These are phyloP conservation scores for Fermentozyma sake DNA, from an alignment of 1,139 yeast species.

Conservation along the genomic window DNA sequence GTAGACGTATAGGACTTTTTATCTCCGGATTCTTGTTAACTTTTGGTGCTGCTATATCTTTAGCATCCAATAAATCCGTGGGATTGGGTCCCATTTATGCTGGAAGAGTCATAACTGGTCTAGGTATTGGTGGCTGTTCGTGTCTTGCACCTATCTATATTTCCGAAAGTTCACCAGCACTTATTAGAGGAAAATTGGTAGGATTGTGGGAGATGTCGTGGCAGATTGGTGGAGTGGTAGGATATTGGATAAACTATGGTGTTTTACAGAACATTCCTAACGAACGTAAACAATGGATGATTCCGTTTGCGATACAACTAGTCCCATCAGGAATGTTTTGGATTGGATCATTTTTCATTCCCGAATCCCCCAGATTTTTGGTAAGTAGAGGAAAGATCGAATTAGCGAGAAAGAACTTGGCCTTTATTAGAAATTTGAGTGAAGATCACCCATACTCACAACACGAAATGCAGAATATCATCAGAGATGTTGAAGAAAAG, in stretches of 20 bases:
- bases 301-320: conserved; percentile 38
- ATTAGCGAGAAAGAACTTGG: conserved; percentile 30
- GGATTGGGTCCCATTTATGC: conserved; percentile 34
- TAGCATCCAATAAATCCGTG: conserved; percentile 15
- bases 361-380: conserved; percentile 49
- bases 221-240: conserved; percentile 47
- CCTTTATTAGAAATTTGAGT: conserved; percentile 23
- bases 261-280: conserved; percentile 19
- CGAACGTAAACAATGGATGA: conserved; percentile 27
- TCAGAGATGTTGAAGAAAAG: conserved; percentile 19
- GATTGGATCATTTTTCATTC: conserved; percentile 33
- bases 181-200: conserved; percentile 35
- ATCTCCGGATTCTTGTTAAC: conserved; percentile 31
- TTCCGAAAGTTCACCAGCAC: conserved; percentile 27
- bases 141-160: conserved; percentile 31
- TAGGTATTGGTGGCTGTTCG: conserved; percentile 34
- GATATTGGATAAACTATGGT: conserved; percentile 30
- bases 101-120: conserved; percentile 31
- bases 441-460: conserved; percentile 22
- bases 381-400: conserved; percentile 30
- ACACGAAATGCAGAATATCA: conserved; percentile 21
- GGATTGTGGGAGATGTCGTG: conserved; percentile 49
- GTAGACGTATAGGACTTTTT: conserved; percentile 23
- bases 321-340: conserved; percentile 41
- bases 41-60: conserved; percentile 40